Percentiles rank a stretch among this genome's conserved stretches.
phyloP scores from a whole-genome alignment of 192 early-diverging fungal genomes.

The Fimicolochytrium jonesii region DNA sequence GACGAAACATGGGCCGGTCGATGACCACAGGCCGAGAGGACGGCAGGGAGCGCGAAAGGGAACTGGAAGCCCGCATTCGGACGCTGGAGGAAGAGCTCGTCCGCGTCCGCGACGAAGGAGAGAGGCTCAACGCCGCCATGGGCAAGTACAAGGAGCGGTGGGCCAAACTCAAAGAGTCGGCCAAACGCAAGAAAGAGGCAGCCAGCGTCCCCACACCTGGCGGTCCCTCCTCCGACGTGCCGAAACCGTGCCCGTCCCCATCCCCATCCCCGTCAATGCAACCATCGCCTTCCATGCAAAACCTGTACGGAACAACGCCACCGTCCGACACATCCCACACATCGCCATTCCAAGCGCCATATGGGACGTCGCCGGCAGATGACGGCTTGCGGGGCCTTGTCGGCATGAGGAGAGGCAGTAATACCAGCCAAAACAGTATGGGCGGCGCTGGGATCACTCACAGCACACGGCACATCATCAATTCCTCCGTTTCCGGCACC shows the following conservation, averaged over 20 bases:
- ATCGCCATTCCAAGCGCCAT: slow-evolving; percentile 1
- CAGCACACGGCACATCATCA: too few relatives aligned
- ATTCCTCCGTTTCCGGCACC: neutral
- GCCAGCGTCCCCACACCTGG: slow-evolving; percentile 12
- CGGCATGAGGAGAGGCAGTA: neutral
- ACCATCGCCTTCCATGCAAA: neutral
- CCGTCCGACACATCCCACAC: slow-evolving; percentile 1
- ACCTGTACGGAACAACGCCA: neutral
- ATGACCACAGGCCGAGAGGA: neutral
- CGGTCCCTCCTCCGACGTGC: neutral
- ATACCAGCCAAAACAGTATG: too few relatives aligned
- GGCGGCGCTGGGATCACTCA: too few relatives aligned
- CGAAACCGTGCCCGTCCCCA: neutral
- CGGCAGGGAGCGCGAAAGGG: slow-evolving; percentile 1
- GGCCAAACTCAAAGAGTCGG: slow-evolving; percentile 75
- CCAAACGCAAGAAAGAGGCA: slow-evolving; percentile 51
- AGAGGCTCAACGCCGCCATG: slow-evolving; percentile 51
- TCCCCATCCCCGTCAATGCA: neutral
- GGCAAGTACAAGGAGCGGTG: slow-evolving; percentile 71
- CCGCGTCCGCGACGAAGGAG: slow-evolving; percentile 37
- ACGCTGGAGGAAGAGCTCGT: slow-evolving; percentile 60
- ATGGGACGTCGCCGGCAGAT: neutral
- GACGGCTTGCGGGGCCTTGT: neutral
- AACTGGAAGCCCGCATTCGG: slow-evolving; percentile 30
- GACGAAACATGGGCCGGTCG: neutral